These are phyloP conservation scores for Scheffersomyces lignicola DNA, from an alignment of 1,139 yeast species.

Conservation along the genomic window DNA sequence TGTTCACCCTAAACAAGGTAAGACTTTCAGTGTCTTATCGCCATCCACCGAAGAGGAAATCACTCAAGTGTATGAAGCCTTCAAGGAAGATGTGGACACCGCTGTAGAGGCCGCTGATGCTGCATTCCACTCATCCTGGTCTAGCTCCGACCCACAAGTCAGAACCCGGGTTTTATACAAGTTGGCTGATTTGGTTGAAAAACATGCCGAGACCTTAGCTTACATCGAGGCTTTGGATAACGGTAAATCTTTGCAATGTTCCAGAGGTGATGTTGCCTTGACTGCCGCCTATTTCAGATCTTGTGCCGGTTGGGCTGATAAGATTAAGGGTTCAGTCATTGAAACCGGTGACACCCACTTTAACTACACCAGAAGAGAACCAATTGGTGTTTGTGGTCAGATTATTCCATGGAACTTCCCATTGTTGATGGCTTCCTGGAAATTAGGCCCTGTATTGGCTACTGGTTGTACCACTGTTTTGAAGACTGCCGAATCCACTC, in stretches of 20 bases:
- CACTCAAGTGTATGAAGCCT: conserved; percentile 67
- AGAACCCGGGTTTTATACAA: conserved; percentile 56
- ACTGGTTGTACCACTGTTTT: conserved; percentile 79
- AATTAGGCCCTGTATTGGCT: conserved; percentile 80
- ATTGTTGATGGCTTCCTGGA: conserved; percentile 81
- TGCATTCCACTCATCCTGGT: conserved; percentile 52
- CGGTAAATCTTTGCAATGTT: conserved; percentile 67
- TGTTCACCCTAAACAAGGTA: conserved; percentile 41
- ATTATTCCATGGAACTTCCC: conserved; percentile 92
- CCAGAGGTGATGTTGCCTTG: conserved; percentile 59
- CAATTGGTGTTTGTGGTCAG: conserved; percentile 80
- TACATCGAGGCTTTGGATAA: conserved; percentile 76
- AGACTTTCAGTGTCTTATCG: conserved; percentile 58
- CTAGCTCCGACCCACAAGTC: conserved; percentile 39
- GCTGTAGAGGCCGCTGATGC: conserved; percentile 80
- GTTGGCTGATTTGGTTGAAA: conserved; percentile 64
- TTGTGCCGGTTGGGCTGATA: conserved; percentile 86
- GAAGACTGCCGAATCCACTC: conserved; percentile 84
- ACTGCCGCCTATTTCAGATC: conserved; percentile 64
- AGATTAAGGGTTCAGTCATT: conserved; percentile 66
- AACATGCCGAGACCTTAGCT: conserved; percentile 58
- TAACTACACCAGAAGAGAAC: conserved; percentile 61
- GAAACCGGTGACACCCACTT: conserved; percentile 62
- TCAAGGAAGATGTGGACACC: conserved; percentile 64
- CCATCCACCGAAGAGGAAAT: conserved; percentile 71